Base-by-base conservation (phyloP, 73 alveolate species). In the Vitrella brassicaformis region DNA sequence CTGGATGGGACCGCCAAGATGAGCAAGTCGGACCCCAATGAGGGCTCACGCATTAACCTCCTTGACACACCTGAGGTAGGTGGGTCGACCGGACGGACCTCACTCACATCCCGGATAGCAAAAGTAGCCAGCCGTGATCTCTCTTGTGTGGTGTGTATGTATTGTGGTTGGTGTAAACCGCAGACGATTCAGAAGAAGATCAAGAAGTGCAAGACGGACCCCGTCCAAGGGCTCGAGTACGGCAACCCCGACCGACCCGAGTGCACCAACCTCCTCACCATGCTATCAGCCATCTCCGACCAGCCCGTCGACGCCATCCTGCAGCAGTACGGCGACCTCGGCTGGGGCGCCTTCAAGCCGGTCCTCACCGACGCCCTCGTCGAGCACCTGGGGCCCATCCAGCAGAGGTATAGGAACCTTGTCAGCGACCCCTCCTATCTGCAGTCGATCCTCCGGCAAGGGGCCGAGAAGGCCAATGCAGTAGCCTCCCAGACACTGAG, bases 141-240 rank as follows among this genome's bases (percentile, higher is more conserved):
- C n/a, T n/a, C n/a, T n/a, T n/a, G n/a, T n/a, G n/a, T n/a, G n/a
- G n/a, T n/a, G n/a, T n/a, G n/a, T n/a, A n/a, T n/a, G n/a, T n/a
- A n/a, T n/a, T n/a, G 68, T 84, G 66, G 45, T 39, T 19, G 56
- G 14, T 39, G 56, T 14, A 39, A 14, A 8, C 56, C 56, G 22
- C 22, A 39, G 4, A 14, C 56, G 22, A 72, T 72, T 32, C 80
- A 69, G 22, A 73, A 79, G 27, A 91, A 91, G 71, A 87, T 92
- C 22, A 66, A 67, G 66, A 84, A 73, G 73, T 91, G 96, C 19
- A 92, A 90, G 73, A 90, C 95, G n/a, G 98, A 92, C 77, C 87
- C 95, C 1, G 71, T 87, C n/a, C 88, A 90, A 25, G 22, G 64
- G 4, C 4, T 39, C 56, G 56, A 39, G 56, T 39, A 39, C 56